A percentile compares a stretch with the other conserved stretches of the same genome.
phyloP scores from a whole-genome alignment of 1,284 basidiomycete species.

The Ustilago tritici region DNA sequence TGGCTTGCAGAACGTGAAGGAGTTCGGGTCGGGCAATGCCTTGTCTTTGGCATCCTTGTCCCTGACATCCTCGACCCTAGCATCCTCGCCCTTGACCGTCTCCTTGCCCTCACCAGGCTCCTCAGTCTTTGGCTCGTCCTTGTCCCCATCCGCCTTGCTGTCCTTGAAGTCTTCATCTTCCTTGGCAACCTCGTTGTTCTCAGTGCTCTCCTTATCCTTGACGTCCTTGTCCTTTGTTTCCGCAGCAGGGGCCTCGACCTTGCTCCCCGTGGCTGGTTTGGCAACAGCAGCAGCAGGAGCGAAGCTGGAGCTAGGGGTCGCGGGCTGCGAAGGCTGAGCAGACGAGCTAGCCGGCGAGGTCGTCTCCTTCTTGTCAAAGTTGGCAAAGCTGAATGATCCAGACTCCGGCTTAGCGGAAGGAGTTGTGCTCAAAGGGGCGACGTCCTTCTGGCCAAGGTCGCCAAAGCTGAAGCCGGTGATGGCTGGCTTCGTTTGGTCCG shows the following conservation, averaged over 20 bases:
- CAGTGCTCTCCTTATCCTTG: neutral
- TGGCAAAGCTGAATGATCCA: slow-evolving; percentile 24
- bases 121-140: neutral
- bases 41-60: slow-evolving; percentile 14
- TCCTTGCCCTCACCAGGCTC: neutral
- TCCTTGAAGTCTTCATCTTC: neutral
- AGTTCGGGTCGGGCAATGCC: slow-evolving; percentile 18
- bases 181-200: neutral
- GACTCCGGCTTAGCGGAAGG: slow-evolving; percentile 9
- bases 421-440: neutral
- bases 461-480: slow-evolving; percentile 21
- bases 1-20: slow-evolving; percentile 36
- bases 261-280: neutral
- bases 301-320: slow-evolving; percentile 11
- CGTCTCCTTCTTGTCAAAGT: slow-evolving; percentile 14
- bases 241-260: slow-evolving; percentile 3
- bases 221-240: neutral
- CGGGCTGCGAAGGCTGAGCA: neutral
- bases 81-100: neutral
- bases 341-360: neutral
- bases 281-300: slow-evolving; percentile 14
- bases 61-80: neutral
- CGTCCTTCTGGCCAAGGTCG: slow-evolving; percentile 6
- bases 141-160: neutral
- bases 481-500: slow-evolving; percentile 9